phyloP scores from a whole-genome alignment of 2,329 filamentous ascomycete genomes.

The Pseudopyrenochaeta lycopersici region DNA sequence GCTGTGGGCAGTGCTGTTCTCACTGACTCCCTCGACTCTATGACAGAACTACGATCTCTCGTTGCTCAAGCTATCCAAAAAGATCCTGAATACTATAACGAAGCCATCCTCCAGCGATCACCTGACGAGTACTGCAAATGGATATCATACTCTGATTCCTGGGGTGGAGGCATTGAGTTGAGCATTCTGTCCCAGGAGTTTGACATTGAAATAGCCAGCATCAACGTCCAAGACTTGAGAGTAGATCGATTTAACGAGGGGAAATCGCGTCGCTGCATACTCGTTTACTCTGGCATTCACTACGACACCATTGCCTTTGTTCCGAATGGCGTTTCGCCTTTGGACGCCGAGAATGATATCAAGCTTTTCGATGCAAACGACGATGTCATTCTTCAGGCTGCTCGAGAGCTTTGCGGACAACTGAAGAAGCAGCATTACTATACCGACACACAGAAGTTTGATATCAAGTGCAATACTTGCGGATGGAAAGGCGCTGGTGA shows the following conservation, averaged over 20 bases:
- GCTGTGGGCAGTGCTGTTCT: slow-evolving; percentile 85
- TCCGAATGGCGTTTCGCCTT: slow-evolving; percentile 62
- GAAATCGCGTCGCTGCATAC: slow-evolving; percentile 70
- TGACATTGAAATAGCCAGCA: slow-evolving; percentile 82
- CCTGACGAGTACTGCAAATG: slow-evolving; percentile 81
- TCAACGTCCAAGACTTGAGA: slow-evolving; percentile 76
- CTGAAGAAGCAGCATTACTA: slow-evolving; percentile 81
- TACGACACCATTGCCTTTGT: slow-evolving; percentile 89
- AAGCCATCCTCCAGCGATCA: slow-evolving; percentile 75
- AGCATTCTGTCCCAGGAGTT: slow-evolving; percentile 86
- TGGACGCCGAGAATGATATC: slow-evolving; percentile 79
- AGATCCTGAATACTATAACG: slow-evolving; percentile 76
- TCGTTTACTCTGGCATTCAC: slow-evolving; percentile 92
- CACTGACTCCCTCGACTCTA: slow-evolving; percentile 67
- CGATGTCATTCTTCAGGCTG: slow-evolving; percentile 65
- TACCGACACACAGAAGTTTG: slow-evolving; percentile 84
- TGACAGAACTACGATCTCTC: slow-evolving; percentile 77
- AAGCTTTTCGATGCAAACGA: slow-evolving; percentile 73
- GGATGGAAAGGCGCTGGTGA: slow-evolving; percentile 74
- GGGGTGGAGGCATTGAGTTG: slow-evolving; percentile 93
- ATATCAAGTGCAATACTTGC: slow-evolving; percentile 79
- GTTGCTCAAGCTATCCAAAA: slow-evolving; percentile 81
- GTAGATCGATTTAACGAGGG: slow-evolving; percentile 83
- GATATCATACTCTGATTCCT: slow-evolving; percentile 81
- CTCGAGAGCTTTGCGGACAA: slow-evolving; percentile 62